Evolutionary conservation across 129 eudicot species (phyloP), one percentile per base, ranked within the genome.

Genomic region (Cynara cardunculus): DNA sequence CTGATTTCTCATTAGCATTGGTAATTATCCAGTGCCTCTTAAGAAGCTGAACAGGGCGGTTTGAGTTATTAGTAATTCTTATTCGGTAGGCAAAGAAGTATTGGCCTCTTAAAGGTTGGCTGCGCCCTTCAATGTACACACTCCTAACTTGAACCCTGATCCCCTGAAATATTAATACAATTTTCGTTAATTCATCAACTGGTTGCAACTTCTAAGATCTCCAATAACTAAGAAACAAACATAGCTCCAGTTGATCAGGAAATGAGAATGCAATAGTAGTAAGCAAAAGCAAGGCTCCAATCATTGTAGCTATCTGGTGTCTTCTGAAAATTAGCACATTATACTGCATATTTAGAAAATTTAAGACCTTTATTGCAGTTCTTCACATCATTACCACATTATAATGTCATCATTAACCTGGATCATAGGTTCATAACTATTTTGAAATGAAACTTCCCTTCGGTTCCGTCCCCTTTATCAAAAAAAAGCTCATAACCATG

Each of bases 141-240:
- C 97, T 95, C 90, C 95, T 90, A 76, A 95, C 99, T 90, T 95
- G 97, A 78, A 95, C 97, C 77, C 96, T 88, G 80, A 95, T 84
- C 19, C 95, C 99, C 99, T 95, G 89, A 26, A 83, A 65, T 31
- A 78, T 24, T 72, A 35, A 28, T 32, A 24, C 26, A 4, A 74
- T 7, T 30, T 70, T 26, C 14, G 69, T 49, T 53, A 62, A 74
- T 37, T 24, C 39, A 73, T 19, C 10, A 11, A 72, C 18, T 37
- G 3, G 64, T 14, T 5, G 71, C 25, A 67, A 18, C 65, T 25
- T 79, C 30, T 35, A 75, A 75, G 44, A 34, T 62, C 62, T 25
- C 37, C 34, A 25, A 37, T 13, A 28, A 39, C 71, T 22, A 13
- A 82, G 53, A 13, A 8, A 65, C 46, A 81, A 74, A 14, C 69